Evolutionary conservation across 2,329 filamentous ascomycete genomes (phyloP).

Genomic region (Fusarium guadeloupense): DNA sequence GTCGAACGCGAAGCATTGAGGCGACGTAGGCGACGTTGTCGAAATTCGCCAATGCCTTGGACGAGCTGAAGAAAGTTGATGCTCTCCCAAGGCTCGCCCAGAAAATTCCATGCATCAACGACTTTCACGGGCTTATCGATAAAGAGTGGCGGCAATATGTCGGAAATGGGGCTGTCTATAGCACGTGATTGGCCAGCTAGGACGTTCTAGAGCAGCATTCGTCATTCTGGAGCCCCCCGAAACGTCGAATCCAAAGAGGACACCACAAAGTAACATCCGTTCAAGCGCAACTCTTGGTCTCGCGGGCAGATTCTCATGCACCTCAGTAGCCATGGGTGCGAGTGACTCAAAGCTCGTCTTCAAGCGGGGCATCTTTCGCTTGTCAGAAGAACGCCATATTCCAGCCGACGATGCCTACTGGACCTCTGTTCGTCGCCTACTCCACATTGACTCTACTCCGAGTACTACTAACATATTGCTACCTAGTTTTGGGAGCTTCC

Average conservation of each 20-base stretch:
- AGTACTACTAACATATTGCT: conserved; percentile 30
- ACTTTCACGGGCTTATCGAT: conserved; percentile 19
- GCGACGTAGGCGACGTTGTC: conserved; percentile 2
- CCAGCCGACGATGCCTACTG: conserved; percentile 90
- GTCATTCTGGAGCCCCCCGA: conserved; percentile 29
- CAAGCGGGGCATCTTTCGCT: conserved; percentile 96
- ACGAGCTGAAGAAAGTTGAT: conserved; percentile 10
- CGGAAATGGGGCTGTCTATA: neutral
- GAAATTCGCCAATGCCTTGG: conserved; percentile 5
- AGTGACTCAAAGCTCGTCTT: conserved; percentile 99
- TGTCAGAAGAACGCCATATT: conserved; percentile 92
- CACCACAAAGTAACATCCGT: conserved; percentile 30
- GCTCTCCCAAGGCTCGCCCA: neutral
- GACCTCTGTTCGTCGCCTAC: conserved; percentile 75
- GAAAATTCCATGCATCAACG: conserved; percentile 29
- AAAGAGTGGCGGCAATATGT: conserved; percentile 26
- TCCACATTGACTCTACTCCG: conserved; percentile 13
- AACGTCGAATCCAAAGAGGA: conserved; percentile 29
- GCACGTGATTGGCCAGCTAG: conserved; percentile 35
- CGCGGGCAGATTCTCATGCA: conserved; percentile 38
- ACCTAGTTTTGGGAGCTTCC: conserved; percentile 94
- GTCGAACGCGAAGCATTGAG: conserved; percentile 46
- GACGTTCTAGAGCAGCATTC: conserved; percentile 9
- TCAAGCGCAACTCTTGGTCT: conserved; percentile 27
- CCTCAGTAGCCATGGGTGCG: conserved; percentile 76